Base-by-base conservation (phyloP, 495 filamentous ascomycete species). In the Penicillium manginii region DNA sequence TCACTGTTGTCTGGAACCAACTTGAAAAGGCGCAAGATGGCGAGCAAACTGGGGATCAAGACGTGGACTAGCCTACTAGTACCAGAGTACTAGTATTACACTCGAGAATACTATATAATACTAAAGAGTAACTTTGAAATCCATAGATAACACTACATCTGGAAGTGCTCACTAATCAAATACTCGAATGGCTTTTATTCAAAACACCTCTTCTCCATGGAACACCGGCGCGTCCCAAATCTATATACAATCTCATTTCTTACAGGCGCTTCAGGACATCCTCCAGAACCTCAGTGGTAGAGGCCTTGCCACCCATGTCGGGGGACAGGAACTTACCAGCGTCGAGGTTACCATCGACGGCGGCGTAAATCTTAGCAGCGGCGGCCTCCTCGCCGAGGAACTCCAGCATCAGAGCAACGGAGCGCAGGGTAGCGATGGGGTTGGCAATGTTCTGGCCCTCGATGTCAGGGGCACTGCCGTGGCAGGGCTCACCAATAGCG, bases 401-500 rank as follows among this genome's bases (percentile, higher is more conserved):
- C 80, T 97, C 93, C 60, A 99, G 81, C 93, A 98, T 97, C 67
- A 97, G 81, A 42, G 88, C 94, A 19, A 92, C 87, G 74, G 90
- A 94, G 72, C 94, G 82, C 61, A 98, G 82, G 17, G 93, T 99
- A 43, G 94, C 94, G 70, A 99, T 91, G 47, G 94, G 94, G 78
- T 99, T 98, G 63, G 94, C 91, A 68, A 99, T 91, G 50, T 88
- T 86, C 78, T 86, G 79, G 54, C 96, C 96, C 84, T 91, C 86
- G 68, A 99, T 99, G 69, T 99, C 94, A 10, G 94, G 94, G 48
- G 94, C 94, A 68, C 86, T 90, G 23, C 94, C 94, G 75, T 99
- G 94, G 79, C 94, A 99, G 54, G 94, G 94, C 84, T 99, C 94
- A 61, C 94, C 94, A 61, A 99, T 98, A 62, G 89, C 96, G 68